Percentiles rank a stretch among this genome's conserved stretches.
Evolutionary conservation across 2,329 filamentous ascomycete species (phyloP).

Genomic region (Emergomyces pasteurianus): DNA sequence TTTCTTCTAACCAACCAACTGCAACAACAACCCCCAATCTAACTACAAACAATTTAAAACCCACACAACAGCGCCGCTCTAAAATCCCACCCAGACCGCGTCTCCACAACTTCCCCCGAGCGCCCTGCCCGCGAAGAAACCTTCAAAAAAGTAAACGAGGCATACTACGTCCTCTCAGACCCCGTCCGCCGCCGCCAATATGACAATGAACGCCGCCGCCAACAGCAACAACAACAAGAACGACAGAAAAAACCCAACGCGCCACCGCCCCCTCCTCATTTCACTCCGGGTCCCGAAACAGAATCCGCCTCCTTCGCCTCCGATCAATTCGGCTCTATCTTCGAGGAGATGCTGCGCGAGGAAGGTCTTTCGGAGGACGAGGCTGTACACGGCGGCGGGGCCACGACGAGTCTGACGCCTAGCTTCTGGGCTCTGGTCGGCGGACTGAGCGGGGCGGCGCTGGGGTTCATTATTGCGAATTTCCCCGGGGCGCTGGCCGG

Average conservation of each 20-base stretch:
- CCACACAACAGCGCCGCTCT: conserved; percentile 55
- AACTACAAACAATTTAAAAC: conserved; percentile 4
- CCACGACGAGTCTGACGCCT: conserved; percentile 44
- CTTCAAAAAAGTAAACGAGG: conserved; percentile 87
- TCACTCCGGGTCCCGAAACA: conserved; percentile 14
- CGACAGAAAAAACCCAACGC: conserved; percentile 15
- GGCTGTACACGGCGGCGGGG: conserved; percentile 39
- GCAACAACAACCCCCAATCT: not conserved
- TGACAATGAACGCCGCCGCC: conserved; percentile 52
- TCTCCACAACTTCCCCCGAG: conserved; percentile 72
- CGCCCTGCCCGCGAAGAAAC: conserved; percentile 68
- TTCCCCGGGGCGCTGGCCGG: conserved; percentile 80
- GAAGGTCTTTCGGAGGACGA: conserved; percentile 67
- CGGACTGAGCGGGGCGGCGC: conserved; percentile 71
- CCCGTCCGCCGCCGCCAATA: conserved; percentile 66
- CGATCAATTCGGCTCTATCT: conserved; percentile 75
- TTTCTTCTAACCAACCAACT: too few relatives aligned
- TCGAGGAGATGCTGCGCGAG: conserved; percentile 83
- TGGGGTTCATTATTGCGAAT: conserved; percentile 93
- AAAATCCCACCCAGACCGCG: conserved; percentile 87
- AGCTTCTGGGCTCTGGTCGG: conserved; percentile 80
- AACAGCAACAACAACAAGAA: too few relatives aligned
- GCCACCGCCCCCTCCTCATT: not conserved
- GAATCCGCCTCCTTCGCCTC: conserved; percentile 40
- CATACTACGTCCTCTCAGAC: conserved; percentile 86